Base-by-base conservation (phyloP, 495 filamentous ascomycete species). In the Parathielavia hyrcaniae region DNA sequence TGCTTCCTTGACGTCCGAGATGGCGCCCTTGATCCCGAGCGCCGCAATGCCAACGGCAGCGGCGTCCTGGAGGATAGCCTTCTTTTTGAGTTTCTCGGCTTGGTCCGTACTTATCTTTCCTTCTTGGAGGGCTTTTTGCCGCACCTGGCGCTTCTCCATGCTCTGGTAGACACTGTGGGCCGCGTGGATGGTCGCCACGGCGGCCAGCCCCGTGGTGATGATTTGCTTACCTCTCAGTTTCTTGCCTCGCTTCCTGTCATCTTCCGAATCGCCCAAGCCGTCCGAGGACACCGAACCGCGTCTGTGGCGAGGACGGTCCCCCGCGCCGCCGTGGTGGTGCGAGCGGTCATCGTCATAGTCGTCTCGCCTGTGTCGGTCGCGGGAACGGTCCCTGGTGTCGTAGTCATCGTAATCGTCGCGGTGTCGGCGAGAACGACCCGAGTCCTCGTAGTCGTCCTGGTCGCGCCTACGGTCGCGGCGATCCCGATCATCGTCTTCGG, bases 121-220 rank as follows among this genome's bases (percentile, higher is more conserved):
- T 62, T 91, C 84, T 36, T 77, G 77, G 20, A 95, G 81, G 52
- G 84, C 79, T 66, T 86, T 81, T 61, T 83, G 77, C 59, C 89
- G 79, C 59, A 84, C 74, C 51, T 90, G 80, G 40, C 87, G 82
- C 63, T 86, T 85, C 70, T 88, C 85, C 75, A 91, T 80, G 65
- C 81, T 86, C 61, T 81, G 78, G 72, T 91, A 88, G 55, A 95
- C 79, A 55, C 79, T 83, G 69, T 95, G 86, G 9, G 86, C 89
- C 47, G 90, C 89, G 72, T 95, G 90, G 60, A 95, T 90, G 39
- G 91, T 93, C 55, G 91, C 91, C 58, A 95, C 86, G 52, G 86
- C 86, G 35, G 91, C 91, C 62, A 96, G 72, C 43, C 90, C 89
- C 47, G 88, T 84, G 48, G 90, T 91, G 59, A 95, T 64, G 66